Percentiles rank a stretch among this genome's conserved stretches.
These are phyloP conservation scores for Elsinoe arachidis DNA, from an alignment of 2,329 filamentous ascomycete species.

Conservation along the genomic window DNA sequence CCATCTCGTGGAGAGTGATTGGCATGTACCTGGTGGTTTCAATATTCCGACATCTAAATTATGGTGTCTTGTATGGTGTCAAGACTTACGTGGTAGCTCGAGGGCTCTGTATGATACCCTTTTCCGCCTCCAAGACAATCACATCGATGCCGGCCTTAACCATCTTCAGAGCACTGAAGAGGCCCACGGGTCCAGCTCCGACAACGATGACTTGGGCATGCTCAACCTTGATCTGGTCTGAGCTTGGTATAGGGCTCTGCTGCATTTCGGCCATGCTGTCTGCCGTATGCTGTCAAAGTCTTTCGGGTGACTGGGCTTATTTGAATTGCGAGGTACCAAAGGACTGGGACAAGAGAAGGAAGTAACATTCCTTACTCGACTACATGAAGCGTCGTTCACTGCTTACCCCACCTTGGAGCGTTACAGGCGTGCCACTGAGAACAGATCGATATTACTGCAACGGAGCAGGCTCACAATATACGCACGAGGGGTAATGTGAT, in stretches of 20 bases:
- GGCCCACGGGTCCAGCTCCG: not conserved
- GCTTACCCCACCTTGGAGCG: too few relatives aligned
- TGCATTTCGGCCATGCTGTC: not conserved
- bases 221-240: not conserved
- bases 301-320: too few relatives aligned
- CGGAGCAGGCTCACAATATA: too few relatives aligned
- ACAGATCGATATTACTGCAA: too few relatives aligned
- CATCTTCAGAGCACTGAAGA: not conserved
- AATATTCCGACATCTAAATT: too few relatives aligned
- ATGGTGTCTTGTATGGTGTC: not conserved
- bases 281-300: too few relatives aligned
- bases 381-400: too few relatives aligned
- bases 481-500: too few relatives aligned
- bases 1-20: not conserved
- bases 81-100: slow-evolving; percentile 1
- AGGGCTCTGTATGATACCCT: not conserved
- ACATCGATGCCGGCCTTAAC: not conserved
- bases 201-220: not conserved
- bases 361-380: too few relatives aligned
- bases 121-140: not conserved
- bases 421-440: too few relatives aligned
- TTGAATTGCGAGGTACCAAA: too few relatives aligned
- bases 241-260: not conserved
- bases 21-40: not conserved
- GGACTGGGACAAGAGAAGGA: too few relatives aligned